Evolutionary conservation across 2,329 filamentous ascomycete genomes (phyloP).

Genomic region (Pestalotiopsis sp.): DNA sequence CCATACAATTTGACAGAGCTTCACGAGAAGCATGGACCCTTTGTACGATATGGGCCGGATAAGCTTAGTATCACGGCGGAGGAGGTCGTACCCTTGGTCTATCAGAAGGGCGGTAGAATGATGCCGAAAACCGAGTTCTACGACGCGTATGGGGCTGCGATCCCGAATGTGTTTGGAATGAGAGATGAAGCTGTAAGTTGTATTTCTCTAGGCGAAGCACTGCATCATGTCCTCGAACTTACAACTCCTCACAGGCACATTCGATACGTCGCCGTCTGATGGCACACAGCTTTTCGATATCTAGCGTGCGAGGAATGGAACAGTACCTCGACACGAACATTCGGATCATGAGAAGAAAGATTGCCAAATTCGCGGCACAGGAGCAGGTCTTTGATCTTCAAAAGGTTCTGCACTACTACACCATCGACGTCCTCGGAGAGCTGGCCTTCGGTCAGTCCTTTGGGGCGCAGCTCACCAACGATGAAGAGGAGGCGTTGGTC

Average conservation of each 20-base stretch:
- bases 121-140: slow-evolving; percentile 8
- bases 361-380: neutral
- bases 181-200: neutral
- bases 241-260: slow-evolving; percentile 6
- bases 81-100: slow-evolving; percentile 3
- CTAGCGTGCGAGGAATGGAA: slow-evolving; percentile 1
- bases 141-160: slow-evolving; percentile 1
- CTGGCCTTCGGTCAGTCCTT: slow-evolving; percentile 2
- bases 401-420: slow-evolving; percentile 4
- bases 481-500: neutral
- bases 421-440: slow-evolving; percentile 7
- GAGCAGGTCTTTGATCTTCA: slow-evolving; percentile 2
- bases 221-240: no score
- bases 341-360: neutral
- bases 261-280: neutral
- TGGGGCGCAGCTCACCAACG: neutral
- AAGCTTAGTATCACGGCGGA: slow-evolving; percentile 7
- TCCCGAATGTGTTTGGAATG: slow-evolving; percentile 6
- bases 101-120: slow-evolving; percentile 4
- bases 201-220: no score
- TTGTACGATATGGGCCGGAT: slow-evolving; percentile 4
- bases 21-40: neutral
- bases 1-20: slow-evolving; percentile 8
- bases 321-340: slow-evolving; percentile 7
- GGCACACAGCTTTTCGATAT: slow-evolving; percentile 6